Evolutionary conservation across 75 land plant genomes (phyloP).

Genomic region (Ceratopteris richardii): DNA sequence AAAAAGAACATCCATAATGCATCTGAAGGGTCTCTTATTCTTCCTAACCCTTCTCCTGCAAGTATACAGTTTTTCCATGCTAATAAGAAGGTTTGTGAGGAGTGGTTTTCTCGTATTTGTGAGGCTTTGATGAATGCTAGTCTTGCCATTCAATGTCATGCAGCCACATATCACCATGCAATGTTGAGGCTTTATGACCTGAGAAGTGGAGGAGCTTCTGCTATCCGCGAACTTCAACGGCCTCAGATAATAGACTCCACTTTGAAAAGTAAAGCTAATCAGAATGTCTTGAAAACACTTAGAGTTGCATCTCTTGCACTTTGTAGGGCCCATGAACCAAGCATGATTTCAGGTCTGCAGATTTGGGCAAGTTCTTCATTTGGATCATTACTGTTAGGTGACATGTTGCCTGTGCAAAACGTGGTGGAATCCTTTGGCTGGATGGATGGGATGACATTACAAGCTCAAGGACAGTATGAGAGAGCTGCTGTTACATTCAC

Average conservation of each 20-base stretch:
- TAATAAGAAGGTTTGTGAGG: conserved; percentile 97
- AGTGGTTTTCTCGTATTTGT: conserved; percentile 96
- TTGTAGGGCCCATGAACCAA: conserved; percentile 58
- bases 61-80: conserved; percentile 86
- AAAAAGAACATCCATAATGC: conserved; percentile 95
- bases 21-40: conserved; percentile 79
- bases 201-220: conserved; percentile 33
- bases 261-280: conserved; percentile 34
- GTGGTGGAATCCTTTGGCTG: conserved; percentile 48
- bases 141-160: conserved; percentile 68
- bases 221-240: conserved; percentile 43
- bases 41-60: conserved; percentile 41
- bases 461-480: conserved; percentile 83
- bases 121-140: conserved; percentile 96
- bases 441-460: conserved; percentile 80
- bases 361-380: conserved; percentile 62
- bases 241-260: conserved; percentile 31
- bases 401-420: conserved; percentile 19
- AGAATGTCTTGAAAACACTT: conserved; percentile 52
- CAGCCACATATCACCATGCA: conserved; percentile 68
- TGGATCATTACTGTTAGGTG: conserved; percentile 53
- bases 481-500: conserved; percentile 75
- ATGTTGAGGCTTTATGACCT: conserved; percentile 66
- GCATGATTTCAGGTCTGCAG: conserved; percentile 67
- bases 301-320: conserved; percentile 67